These are phyloP conservation scores for Syzygium syzygioides DNA, from an alignment of 441 rosid genomes.

Conservation along the genomic window DNA sequence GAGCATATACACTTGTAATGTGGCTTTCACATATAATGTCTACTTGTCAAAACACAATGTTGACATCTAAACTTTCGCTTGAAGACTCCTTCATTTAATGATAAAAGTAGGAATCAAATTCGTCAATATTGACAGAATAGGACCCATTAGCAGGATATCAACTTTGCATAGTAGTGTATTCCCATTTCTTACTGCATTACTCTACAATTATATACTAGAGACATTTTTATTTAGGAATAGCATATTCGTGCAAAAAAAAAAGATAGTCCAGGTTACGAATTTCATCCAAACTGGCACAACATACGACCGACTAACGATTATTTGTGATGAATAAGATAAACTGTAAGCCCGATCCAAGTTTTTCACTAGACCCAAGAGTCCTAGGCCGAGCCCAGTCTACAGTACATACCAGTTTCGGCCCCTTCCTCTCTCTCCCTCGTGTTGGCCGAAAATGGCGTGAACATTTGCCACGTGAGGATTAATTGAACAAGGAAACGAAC, in stretches of 20 bases:
- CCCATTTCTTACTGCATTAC: not conserved
- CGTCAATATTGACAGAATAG: not conserved
- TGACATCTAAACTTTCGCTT: not conserved
- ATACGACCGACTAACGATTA: fast-evolving
- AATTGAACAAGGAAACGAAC: too few species aligned
- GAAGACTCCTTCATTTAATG: not conserved
- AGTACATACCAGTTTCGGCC: too few species aligned
- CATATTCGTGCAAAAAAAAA: not conserved
- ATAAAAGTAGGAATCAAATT: too few species aligned
- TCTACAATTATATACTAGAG: not conserved
- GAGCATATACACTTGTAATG: not conserved
- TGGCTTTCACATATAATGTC: too few species aligned
- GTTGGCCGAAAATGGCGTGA: too few species aligned
- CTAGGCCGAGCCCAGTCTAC: too few species aligned
- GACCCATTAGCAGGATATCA: not conserved
- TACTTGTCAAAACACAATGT: not conserved
- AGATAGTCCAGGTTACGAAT: fast-evolving
- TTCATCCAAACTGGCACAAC: too few species aligned
- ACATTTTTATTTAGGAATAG: not conserved
- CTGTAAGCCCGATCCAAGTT: not conserved
- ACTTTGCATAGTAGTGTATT: not conserved
- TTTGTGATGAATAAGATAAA: too few species aligned
- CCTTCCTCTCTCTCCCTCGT: too few species aligned
- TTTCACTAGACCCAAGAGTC: not conserved
- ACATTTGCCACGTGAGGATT: too few species aligned